Base-by-base conservation (phyloP, 441 rosid species). In the Geranium incanum region DNA sequence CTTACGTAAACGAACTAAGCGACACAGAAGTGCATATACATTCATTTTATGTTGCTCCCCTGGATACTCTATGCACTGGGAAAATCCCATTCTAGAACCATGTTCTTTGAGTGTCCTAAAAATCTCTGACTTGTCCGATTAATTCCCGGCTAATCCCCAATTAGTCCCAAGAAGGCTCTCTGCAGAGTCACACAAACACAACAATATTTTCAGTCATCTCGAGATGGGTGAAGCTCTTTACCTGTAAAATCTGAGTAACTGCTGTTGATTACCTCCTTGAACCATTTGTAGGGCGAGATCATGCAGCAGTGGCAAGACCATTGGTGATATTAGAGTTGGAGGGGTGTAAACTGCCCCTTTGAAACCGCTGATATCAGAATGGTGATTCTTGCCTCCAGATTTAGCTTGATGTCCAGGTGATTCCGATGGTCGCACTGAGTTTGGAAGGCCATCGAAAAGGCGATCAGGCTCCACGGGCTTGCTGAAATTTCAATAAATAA, bases 401-500 rank as follows among this genome's bases (percentile, higher is more conserved):
- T 41, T 1, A 41, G 8, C 48, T 5, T 7, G 11, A 41, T 41
- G 48, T 6, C 48, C 48, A 41, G 48, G 48, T 41, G 48, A 41
- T 43, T 80, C 93, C 36, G 98, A 86, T 23, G 97, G 97, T 64
- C 95, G 92, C 83, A 92, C 77, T 5, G 97, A 87, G 81, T 87
- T 89, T 55, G 99, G 99, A 66, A 94, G 95, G 78, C 99, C 87
- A 74, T 90, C 96, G 72, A 92, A 94, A 79, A 94, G 95, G 68
- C 87, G 94, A 76, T 92, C 99, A 75, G 99, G 94, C 77, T 92
- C 97, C 78, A 92, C 89, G 1, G 97, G 88, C 77, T 92, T 92
- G 86, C 97, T 94, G 90, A 77, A 28, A 68, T 76, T 69, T 72
- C 45, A 68, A 39, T 71, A 68, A 66, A 71, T 48, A 50, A 57